These are phyloP conservation scores for Aristolochia californica DNA, from an alignment of 164 flowering plant genomes.

Conservation along the genomic window DNA sequence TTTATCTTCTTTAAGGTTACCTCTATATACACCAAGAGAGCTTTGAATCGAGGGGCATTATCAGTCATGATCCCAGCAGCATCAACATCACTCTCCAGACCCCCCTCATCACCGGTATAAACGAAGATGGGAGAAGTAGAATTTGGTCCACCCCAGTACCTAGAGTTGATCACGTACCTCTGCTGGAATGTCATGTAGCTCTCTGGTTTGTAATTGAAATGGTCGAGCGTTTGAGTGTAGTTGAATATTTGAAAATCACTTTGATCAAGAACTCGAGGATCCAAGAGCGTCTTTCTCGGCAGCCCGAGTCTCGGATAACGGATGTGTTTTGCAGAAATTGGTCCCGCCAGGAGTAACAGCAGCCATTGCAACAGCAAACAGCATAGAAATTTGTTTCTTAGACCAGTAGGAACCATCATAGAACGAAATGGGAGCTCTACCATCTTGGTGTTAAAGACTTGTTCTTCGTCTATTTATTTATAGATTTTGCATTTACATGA, in stretches of 20 bases:
- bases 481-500: too few relatives aligned
- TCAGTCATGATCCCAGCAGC: constrained; percentile 23
- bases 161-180: constrained; percentile 28
- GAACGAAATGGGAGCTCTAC: too few relatives aligned
- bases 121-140: constrained; percentile 37
- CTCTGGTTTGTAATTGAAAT: constrained; percentile 22
- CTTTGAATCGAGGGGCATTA: constrained; percentile 33
- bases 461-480: too few relatives aligned
- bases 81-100: constrained; percentile 7
- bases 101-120: constrained; percentile 28
- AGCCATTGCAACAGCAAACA: too few relatives aligned
- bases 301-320: too few relatives aligned
- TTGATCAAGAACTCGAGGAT: too few relatives aligned
- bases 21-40: constrained; percentile 47
- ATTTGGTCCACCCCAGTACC: constrained; percentile 41
- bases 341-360: too few relatives aligned
- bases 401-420: too few relatives aligned
- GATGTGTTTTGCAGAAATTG: too few relatives aligned
- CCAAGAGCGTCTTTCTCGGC: too few relatives aligned
- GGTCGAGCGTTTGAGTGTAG: constrained; percentile 23
- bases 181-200: constrained; percentile 33
- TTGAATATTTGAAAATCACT: background rate
- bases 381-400: too few relatives aligned
- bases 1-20: constrained; percentile 6
- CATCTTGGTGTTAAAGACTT: too few relatives aligned